Conservation (phyloP, 768 basidiomycete genomes). For the Psilocybe cubensis region DNA sequence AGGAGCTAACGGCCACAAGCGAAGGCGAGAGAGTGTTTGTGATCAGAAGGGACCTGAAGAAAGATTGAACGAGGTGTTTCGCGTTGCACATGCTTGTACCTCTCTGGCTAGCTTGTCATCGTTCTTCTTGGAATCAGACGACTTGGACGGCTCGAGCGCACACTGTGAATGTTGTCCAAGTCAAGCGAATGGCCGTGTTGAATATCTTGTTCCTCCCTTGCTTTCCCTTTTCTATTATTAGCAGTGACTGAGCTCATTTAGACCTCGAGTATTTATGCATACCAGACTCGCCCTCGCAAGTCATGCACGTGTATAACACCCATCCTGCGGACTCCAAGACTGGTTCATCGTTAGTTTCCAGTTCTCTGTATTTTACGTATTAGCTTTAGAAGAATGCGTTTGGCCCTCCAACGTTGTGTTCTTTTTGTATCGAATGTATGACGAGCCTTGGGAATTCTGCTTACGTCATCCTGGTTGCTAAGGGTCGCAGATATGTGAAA, state of each 20-base stretch:
- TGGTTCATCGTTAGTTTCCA: conserved; percentile 8
- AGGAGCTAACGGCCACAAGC: conserved; percentile 62
- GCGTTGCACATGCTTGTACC: conserved; percentile 21
- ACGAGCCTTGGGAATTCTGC: not conserved
- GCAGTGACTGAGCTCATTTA: conserved; percentile 16
- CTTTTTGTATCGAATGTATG: not conserved
- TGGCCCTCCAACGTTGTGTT: conserved; percentile 1
- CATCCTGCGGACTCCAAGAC: conserved; percentile 12
- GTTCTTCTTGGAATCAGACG: conserved; percentile 20
- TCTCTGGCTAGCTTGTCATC: conserved; percentile 21
- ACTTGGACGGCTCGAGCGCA: conserved; percentile 17
- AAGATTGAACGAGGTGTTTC: conserved; percentile 53
- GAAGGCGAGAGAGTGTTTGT: conserved; percentile 81
- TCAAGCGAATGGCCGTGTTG: conserved; percentile 7
- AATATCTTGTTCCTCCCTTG: conserved; percentile 10
- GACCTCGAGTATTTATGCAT: conserved; percentile 13
- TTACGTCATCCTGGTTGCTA: conserved; percentile 8
- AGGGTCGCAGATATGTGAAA: not conserved
- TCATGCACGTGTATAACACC: conserved; percentile 21
- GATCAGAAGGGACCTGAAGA: conserved; percentile 79
- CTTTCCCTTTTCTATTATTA: conserved; percentile 4
- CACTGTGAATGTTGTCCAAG: not conserved
- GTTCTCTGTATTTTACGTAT: conserved; percentile 22
- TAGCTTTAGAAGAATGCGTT: conserved; percentile 16
- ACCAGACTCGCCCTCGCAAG: conserved; percentile 8